Conservation (phyloP, 2,329 filamentous ascomycete species). For the Colletotrichum sp. region DNA sequence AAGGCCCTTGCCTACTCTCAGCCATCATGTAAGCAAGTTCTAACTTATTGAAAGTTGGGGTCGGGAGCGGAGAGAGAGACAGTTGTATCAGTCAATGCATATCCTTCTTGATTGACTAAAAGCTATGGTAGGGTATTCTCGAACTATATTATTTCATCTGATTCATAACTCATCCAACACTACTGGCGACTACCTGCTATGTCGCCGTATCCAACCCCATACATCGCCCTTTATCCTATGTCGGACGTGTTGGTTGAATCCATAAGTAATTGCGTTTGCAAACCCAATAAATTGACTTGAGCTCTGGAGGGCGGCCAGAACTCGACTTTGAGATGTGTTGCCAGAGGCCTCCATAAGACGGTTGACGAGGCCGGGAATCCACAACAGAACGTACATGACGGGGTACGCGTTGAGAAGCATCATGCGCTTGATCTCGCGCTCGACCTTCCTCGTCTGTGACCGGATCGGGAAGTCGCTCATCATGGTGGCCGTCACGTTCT, state of each 20-base stretch:
- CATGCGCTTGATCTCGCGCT: conserved; percentile 33
- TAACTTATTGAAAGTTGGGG: neutral
- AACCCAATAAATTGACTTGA: conserved; percentile 41
- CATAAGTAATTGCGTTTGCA: conserved; percentile 42
- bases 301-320: conserved; percentile 33
- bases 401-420: conserved; percentile 42
- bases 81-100: neutral
- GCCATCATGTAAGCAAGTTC: neutral
- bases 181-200: neutral
- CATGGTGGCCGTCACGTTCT: conserved; percentile 2
- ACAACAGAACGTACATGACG: conserved; percentile 40
- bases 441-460: conserved; percentile 21
- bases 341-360: conserved; percentile 33
- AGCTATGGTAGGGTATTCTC: conserved; percentile 11
- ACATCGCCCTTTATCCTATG: conserved; percentile 16
- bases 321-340: conserved; percentile 10
- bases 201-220: conserved; percentile 2
- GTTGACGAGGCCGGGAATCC: conserved; percentile 41
- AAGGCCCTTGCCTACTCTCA: neutral
- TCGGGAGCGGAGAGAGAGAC: neutral
- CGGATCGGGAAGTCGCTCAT: conserved; percentile 24
- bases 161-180: conserved; percentile 7
- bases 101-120: conserved; percentile 1
- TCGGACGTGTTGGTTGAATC: conserved; percentile 37
- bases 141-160: conserved; percentile 7